Conservation (phyloP, 345 rosid genomes). For the Mercurialis annua region DNA sequence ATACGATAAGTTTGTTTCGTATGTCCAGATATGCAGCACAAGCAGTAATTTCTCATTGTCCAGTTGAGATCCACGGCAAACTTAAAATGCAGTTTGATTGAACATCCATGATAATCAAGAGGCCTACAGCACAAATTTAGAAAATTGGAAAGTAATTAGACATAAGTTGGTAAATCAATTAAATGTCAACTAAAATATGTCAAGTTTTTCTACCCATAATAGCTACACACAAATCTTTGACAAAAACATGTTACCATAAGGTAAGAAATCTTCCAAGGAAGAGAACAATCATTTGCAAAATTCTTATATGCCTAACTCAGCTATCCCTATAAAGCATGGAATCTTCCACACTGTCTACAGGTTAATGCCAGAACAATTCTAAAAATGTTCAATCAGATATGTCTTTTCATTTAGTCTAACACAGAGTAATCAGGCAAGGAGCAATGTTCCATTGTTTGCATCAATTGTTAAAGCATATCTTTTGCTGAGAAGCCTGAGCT, state of each 20-base stretch:
- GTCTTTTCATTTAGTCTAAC: neutral
- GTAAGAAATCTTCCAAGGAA: neutral
- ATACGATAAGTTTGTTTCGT: neutral
- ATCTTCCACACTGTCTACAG: neutral
- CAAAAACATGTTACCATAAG: neutral
- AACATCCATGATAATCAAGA: neutral
- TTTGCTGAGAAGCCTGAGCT: neutral
- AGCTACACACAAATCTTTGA: conserved; percentile 6
- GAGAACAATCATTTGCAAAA: neutral
- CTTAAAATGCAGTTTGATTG: neutral
- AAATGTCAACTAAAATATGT: no score
- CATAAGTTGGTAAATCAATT: neutral
- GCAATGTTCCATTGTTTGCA: neutral
- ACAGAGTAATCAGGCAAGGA: neutral
- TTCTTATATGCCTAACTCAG: neutral
- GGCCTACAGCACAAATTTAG: conserved; percentile 5
- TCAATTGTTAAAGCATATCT: neutral
- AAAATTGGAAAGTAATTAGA: neutral
- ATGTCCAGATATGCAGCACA: neutral
- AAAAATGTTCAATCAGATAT: neutral
- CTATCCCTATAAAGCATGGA: neutral
- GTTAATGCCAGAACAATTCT: neutral
- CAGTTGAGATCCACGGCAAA: neutral
- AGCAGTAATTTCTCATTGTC: neutral
- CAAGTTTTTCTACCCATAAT: no score